These are phyloP conservation scores for Huntiella abstrusa DNA, from an alignment of 2,329 filamentous ascomycete species.

Conservation along the genomic window DNA sequence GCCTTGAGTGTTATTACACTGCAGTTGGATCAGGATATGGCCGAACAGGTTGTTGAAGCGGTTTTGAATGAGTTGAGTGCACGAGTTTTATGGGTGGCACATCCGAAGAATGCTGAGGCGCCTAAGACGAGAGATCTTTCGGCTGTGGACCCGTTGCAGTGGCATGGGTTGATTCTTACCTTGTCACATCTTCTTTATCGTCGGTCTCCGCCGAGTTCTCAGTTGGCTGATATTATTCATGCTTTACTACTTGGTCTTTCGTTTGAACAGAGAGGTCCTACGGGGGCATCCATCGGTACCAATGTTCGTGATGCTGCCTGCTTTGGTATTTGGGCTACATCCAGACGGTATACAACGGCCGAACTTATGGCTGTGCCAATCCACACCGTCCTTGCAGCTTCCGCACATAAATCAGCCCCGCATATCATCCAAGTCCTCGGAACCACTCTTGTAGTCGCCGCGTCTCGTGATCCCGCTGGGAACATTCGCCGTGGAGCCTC, in stretches of 20 bases:
- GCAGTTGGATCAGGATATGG: slow-evolving; percentile 63
- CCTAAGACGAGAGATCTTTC: slow-evolving; percentile 40
- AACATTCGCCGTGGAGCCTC: slow-evolving; percentile 89
- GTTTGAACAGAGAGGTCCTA: slow-evolving; percentile 75
- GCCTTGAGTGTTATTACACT: slow-evolving; percentile 73
- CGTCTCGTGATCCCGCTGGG: slow-evolving; percentile 72
- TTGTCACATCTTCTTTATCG: slow-evolving; percentile 74
- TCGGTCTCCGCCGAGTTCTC: slow-evolving; percentile 52
- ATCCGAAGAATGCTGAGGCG: slow-evolving; percentile 17
- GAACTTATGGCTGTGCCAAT: slow-evolving; percentile 51
- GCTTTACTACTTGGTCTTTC: slow-evolving; percentile 61
- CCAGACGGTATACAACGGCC: slow-evolving; percentile 63
- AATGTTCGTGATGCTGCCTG: slow-evolving; percentile 91
- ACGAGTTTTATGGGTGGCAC: slow-evolving; percentile 34
- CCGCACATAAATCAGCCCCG: slow-evolving; percentile 14
- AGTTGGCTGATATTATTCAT: slow-evolving; percentile 55
- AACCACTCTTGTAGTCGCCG: slow-evolving; percentile 61
- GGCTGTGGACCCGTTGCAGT: slow-evolving; percentile 62
- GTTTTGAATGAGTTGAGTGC: slow-evolving; percentile 51
- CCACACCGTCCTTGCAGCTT: slow-evolving; percentile 24
- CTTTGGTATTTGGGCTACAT: slow-evolving; percentile 87
- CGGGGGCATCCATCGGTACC: slow-evolving; percentile 67
- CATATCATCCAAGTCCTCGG: slow-evolving; percentile 60
- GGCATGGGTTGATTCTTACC: slow-evolving; percentile 84
- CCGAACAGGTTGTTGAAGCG: slow-evolving; percentile 69